Conservation (phyloP, 257 asterid genomes). For the Penstemon davidsonii region DNA sequence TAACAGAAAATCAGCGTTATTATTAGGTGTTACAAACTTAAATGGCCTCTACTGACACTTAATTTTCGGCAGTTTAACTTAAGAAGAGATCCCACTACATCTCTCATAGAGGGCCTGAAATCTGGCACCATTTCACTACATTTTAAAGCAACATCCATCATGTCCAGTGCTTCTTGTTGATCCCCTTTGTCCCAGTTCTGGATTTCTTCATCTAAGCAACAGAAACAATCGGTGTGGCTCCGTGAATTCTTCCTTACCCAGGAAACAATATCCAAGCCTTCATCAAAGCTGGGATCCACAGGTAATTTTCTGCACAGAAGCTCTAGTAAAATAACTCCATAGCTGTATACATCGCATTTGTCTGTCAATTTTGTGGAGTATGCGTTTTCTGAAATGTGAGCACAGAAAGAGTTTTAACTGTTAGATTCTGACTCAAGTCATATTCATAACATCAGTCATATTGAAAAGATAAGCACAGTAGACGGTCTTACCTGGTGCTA, state of each 20-base stretch:
- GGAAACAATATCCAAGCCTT: constrained; percentile 47
- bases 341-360: constrained; percentile 48
- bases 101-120: constrained; percentile 51
- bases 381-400: constrained; percentile 43
- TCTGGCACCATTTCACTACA: constrained; percentile 43
- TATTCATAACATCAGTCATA: constrained; percentile 1
- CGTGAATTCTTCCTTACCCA: constrained; percentile 37
- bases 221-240: constrained; percentile 19
- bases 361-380: constrained; percentile 45
- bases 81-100: constrained; percentile 36
- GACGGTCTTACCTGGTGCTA: constrained; percentile 47
- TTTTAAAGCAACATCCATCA: constrained; percentile 40
- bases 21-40: constrained; percentile 9
- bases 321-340: constrained; percentile 45
- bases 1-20: constrained; percentile 4
- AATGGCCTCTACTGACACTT: background rate
- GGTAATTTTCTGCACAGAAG: constrained; percentile 53
- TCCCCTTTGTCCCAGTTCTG: constrained; percentile 40
- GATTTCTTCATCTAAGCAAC: constrained; percentile 49
- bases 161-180: constrained; percentile 42
- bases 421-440: constrained; percentile 12
- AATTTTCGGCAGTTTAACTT: constrained; percentile 26
- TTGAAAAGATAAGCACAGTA: constrained; percentile 2
- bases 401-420: constrained; percentile 1
- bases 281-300: constrained; percentile 49